A percentile compares a stretch with the other conserved stretches of the same genome.
These are phyloP conservation scores for Bacidia gigantensis DNA, from an alignment of 495 filamentous ascomycete species.

Conservation along the genomic window DNA sequence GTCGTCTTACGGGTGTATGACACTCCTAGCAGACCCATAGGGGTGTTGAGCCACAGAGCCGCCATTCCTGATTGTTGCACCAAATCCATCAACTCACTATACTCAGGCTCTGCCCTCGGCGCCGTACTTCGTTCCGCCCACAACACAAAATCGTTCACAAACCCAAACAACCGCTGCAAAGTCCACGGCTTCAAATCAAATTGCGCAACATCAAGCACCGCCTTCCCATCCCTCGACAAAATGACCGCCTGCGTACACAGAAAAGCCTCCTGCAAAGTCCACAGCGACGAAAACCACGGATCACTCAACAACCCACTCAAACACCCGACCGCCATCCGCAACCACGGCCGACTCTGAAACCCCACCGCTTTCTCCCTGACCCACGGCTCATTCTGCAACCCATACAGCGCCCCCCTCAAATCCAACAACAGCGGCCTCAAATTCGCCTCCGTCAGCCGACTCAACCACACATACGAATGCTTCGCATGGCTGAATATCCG, in stretches of 20 bases:
- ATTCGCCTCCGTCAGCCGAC: not conserved
- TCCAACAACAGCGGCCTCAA: not conserved
- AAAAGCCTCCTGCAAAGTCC: slow-evolving; percentile 10
- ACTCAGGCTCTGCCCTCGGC: slow-evolving; percentile 3
- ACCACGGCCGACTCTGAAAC: not conserved
- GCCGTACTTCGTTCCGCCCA: slow-evolving; percentile 8
- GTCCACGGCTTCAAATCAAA: not conserved
- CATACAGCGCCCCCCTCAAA: not conserved
- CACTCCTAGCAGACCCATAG: slow-evolving; percentile 9
- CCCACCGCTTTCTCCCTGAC: not conserved
- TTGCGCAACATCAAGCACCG: not conserved
- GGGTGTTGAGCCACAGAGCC: slow-evolving; percentile 9
- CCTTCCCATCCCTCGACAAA: not conserved
- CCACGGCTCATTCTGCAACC: not conserved
- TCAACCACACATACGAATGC: slow-evolving; percentile 10
- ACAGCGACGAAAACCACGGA: slow-evolving; percentile 11
- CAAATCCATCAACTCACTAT: slow-evolving; percentile 2
- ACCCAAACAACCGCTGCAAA: slow-evolving; percentile 5
- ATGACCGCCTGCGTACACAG: slow-evolving; percentile 6
- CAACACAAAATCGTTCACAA: slow-evolving; percentile 4
- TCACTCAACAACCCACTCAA: slow-evolving; percentile 4
- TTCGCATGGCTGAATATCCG: slow-evolving; percentile 9
- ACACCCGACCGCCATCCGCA: slow-evolving; percentile 1
- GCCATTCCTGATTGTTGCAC: slow-evolving; percentile 8
- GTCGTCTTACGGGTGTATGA: slow-evolving; percentile 6